Evolutionary conservation across 2,329 filamentous ascomycete genomes (phyloP).

Genomic region (Chaetomium strumarium): DNA sequence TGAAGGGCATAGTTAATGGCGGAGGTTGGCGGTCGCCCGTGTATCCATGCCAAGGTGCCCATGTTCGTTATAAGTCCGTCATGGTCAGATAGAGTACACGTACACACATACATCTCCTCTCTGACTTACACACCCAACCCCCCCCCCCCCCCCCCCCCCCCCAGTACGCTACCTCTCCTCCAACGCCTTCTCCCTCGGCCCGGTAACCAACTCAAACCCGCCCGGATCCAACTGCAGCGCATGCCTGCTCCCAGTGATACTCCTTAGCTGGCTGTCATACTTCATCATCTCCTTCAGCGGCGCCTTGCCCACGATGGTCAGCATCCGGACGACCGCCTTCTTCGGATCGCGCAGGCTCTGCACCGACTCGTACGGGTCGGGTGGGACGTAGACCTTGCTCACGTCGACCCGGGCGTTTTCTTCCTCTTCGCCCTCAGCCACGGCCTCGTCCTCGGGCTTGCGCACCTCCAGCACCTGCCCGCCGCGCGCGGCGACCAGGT

Average conservation of each 20-base stretch:
- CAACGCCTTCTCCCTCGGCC: conserved; percentile 44
- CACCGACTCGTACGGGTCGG: conserved; percentile 68
- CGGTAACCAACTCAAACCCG: conserved; percentile 50
- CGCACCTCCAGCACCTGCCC: conserved; percentile 71
- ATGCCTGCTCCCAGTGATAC: conserved; percentile 77
- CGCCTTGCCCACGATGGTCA: conserved; percentile 75
- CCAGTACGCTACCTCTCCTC: conserved; percentile 7
- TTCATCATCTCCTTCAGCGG: conserved; percentile 96
- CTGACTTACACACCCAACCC: too few species aligned
- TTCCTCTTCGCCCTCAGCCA: conserved; percentile 5
- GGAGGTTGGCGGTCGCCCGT: too few species aligned
- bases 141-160: too few species aligned
- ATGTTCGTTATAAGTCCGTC: too few species aligned
- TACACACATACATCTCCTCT: too few species aligned
- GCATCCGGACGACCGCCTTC: conserved; percentile 43
- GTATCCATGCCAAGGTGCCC: too few species aligned
- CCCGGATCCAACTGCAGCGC: conserved; percentile 54
- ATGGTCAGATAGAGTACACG: too few species aligned
- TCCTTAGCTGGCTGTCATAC: conserved; percentile 82
- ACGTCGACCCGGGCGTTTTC: conserved; percentile 51
- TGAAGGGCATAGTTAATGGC: too few species aligned
- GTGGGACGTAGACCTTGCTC: conserved; percentile 74
- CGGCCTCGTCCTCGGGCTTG: conserved; percentile 36
- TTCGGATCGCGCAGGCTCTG: conserved; percentile 49
- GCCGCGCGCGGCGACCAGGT: conserved; percentile 68